Evolutionary conservation across 345 rosid genomes (phyloP), one percentile per base, ranked within the genome.

Genomic region (Euphorbia tirucalli): DNA sequence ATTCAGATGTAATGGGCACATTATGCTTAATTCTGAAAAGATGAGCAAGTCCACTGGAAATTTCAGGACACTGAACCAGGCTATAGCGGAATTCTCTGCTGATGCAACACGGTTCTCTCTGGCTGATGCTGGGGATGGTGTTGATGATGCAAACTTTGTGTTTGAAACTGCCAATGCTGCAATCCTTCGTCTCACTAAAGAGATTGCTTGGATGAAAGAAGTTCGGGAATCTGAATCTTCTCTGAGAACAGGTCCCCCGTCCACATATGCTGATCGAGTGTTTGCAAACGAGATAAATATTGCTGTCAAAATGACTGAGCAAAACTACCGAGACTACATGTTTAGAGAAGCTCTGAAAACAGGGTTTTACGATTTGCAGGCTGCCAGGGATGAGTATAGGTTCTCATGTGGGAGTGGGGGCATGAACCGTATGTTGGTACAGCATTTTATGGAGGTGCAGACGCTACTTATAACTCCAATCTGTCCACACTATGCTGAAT

Each of bases 11-110:
- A 94, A 94, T 48, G 98, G 98, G 30, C 97, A 90, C 73, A 89
- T 94, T 18, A 94, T 94, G 98, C 86, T 94, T 71, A 92, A 94
- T 79, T 83, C 97, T 58, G 93, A 94, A 71, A 94, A 94, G 81
- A 94, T 94, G 97, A 92, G 97, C 44, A 94, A 94, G 88, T 90
- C 94, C 55, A 94, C 98, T 16, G 97, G 98, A 63, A 94, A 94
- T 82, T 92, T 94, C 82, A 89, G 87, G 86, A 94, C 98, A 14
- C 49, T 94, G 65, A 85, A 81, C 24, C 87, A 94, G 87, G 87
- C 97, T 30, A 92, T 90, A 46, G 86, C 85, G 79, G 98, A 94
- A 69, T 90, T 85, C 78, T 92, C 96, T 54, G 93, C 98, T 49
- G 96, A 90, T 82, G 97, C 93, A 31, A 90, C 97, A 16, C 85